Evolutionary conservation across 2,329 filamentous ascomycete genomes (phyloP).

Genomic region (Colletotrichum godetiae): DNA sequence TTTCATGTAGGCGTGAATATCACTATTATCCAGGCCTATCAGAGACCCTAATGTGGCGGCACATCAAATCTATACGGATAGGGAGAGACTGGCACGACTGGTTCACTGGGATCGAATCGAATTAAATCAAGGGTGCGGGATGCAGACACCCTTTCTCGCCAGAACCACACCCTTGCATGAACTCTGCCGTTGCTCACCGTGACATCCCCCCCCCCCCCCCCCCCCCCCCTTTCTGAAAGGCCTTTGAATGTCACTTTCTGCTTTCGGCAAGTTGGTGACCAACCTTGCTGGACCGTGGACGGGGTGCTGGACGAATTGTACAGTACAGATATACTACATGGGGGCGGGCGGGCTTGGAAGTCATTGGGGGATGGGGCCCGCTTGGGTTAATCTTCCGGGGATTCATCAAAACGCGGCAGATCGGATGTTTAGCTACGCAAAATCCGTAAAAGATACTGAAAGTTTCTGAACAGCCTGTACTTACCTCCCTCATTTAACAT

Average conservation of each 20-base stretch:
- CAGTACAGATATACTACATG: too few species aligned
- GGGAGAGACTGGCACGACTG: too few species aligned
- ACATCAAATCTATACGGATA: neutral
- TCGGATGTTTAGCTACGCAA: neutral
- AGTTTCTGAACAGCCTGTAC: too few species aligned
- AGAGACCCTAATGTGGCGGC: neutral
- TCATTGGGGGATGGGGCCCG: neutral
- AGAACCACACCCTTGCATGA: neutral
- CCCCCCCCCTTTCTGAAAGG: neutral
- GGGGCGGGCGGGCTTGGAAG: neutral
- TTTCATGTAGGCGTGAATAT: neutral
- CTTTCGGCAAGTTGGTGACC: neutral
- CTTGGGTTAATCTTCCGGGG: neutral
- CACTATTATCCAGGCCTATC: neutral
- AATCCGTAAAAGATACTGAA: neutral
- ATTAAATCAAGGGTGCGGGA: neutral
- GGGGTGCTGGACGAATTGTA: too few species aligned
- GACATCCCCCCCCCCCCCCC: too few species aligned
- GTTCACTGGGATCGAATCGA: too few species aligned
- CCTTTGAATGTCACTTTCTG: slow-evolving; percentile 16
- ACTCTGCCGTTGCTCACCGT: neutral
- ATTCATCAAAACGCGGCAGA: neutral
- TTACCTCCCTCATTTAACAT: neutral
- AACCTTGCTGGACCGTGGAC: neutral
- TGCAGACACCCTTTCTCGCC: neutral